Conservation (phyloP, 2,329 filamentous ascomycete genomes). For the Penicillium sclerotigenum region DNA sequence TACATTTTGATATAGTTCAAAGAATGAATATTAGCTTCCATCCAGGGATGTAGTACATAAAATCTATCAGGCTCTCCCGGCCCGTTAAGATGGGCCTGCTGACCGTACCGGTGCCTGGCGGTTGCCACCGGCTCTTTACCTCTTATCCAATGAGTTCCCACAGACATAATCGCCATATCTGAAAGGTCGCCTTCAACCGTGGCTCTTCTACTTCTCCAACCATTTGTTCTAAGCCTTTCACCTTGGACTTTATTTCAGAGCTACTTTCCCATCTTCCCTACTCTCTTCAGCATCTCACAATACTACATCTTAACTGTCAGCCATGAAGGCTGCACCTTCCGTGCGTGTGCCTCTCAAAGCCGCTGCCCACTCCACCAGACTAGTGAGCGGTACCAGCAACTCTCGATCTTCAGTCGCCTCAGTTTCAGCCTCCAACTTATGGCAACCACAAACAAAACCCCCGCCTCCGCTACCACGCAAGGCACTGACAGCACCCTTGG, state of each 20-base stretch:
- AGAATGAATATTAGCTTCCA: not conserved
- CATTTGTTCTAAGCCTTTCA: not conserved
- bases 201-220: constrained; percentile 1
- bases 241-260: not conserved
- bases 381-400: constrained; percentile 35
- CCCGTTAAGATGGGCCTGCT: constrained; percentile 5
- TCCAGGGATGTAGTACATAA: not conserved
- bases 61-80: constrained; percentile 1
- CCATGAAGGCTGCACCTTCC: constrained; percentile 32
- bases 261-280: not conserved
- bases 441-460: constrained; percentile 22
- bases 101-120: constrained; percentile 25
- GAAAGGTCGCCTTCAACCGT: constrained; percentile 7
- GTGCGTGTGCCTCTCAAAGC: constrained; percentile 23
- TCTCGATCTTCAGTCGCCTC: constrained; percentile 33
- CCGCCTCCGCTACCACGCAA: constrained; percentile 24
- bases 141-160: constrained; percentile 5
- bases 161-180: constrained; percentile 6
- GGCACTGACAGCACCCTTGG: constrained; percentile 29
- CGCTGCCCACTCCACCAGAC: constrained; percentile 17
- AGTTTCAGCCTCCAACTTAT: constrained; percentile 24
- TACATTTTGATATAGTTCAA: not conserved
- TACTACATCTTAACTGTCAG: not conserved
- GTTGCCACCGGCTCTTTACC: constrained; percentile 25
- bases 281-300: not conserved